phyloP scores from a whole-genome alignment of 2,329 filamentous ascomycete genomes.

The Colletotrichum theobromicola region DNA sequence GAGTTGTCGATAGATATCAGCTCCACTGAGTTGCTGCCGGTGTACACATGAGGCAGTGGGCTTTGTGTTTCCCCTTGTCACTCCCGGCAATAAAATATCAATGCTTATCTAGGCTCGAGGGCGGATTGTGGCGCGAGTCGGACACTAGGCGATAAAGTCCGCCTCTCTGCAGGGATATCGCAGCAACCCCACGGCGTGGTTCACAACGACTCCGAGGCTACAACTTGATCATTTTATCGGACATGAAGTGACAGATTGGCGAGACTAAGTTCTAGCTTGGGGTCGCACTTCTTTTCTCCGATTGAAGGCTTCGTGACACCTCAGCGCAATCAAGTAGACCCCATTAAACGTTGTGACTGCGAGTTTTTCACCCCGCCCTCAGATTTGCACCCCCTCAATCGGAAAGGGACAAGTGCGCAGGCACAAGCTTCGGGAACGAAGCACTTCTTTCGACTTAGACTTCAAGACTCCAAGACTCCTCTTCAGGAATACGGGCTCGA shows the following conservation, averaged over 20 bases:
- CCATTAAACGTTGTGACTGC: background rate
- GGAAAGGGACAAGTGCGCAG: background rate
- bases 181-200: background rate
- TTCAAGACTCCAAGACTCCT: background rate
- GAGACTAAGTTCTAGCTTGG: background rate
- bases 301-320: background rate
- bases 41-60: background rate
- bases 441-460: background rate
- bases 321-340: background rate
- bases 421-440: background rate
- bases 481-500: background rate
- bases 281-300: background rate
- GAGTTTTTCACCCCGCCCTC: background rate
- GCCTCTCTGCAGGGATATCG: background rate
- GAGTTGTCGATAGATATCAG: background rate
- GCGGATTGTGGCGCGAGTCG: background rate
- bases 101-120: background rate
- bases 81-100: background rate
- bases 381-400: background rate
- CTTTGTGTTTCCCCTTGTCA: background rate
- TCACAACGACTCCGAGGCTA: background rate
- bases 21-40: background rate
- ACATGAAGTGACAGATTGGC: background rate
- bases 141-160: background rate
- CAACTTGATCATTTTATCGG: background rate